These are phyloP conservation scores for Encephalitozoon cuniculi DNA, from an alignment of 371 early-diverging fungal species.

Conservation along the genomic window DNA sequence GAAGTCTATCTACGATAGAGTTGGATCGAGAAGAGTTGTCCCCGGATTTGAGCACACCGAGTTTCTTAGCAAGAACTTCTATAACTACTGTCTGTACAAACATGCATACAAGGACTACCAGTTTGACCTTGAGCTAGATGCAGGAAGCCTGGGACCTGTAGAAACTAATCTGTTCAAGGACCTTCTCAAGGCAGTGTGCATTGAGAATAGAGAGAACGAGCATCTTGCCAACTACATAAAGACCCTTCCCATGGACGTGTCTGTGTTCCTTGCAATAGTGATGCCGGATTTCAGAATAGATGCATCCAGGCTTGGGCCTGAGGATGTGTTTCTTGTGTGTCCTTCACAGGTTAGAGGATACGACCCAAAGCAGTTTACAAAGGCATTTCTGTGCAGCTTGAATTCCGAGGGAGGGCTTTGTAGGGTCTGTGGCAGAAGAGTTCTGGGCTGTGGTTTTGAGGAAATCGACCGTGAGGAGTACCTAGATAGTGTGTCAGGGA, in stretches of 20 bases:
- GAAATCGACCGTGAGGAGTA: background rate
- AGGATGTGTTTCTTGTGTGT: background rate
- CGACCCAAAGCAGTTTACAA: background rate
- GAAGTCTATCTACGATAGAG: background rate
- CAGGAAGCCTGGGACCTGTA: background rate
- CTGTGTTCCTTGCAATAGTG: background rate
- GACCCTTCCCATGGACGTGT: background rate
- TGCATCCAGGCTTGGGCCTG: background rate
- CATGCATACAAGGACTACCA: background rate
- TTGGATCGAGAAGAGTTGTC: background rate
- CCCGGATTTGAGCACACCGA: background rate
- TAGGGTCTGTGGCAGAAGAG: background rate
- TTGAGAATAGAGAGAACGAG: constrained; percentile 2
- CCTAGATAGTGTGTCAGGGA: background rate
- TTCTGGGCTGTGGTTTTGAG: background rate
- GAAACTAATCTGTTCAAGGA: background rate
- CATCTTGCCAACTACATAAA: background rate
- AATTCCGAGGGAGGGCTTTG: background rate
- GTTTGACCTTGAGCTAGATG: background rate
- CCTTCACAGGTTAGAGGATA: background rate
- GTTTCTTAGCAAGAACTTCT: background rate
- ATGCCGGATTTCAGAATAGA: background rate
- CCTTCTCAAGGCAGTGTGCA: background rate
- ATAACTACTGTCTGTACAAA: constrained; percentile 23
- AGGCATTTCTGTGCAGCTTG: background rate